A percentile compares a stretch with the other conserved stretches of the same genome.
phyloP scores from a whole-genome alignment of 495 filamentous ascomycete genomes.

The Aspergillus wentii region DNA sequence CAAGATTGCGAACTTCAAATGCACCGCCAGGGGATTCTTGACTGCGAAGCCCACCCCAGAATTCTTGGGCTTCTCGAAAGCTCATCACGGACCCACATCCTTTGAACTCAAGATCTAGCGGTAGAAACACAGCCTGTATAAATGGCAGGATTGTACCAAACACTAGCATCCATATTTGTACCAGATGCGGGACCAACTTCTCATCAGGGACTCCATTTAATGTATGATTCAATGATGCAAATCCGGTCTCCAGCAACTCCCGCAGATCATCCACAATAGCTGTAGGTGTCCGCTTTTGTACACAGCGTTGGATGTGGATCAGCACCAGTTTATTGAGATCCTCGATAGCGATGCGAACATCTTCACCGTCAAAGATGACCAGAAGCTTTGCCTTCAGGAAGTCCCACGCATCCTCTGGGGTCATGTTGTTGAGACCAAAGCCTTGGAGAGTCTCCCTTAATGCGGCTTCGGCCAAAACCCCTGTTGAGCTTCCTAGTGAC shows the following conservation, averaged over 20 bases:
- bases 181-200: conserved; percentile 74
- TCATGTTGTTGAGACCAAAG: conserved; percentile 76
- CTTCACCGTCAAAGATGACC: conserved; percentile 88
- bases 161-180: conserved; percentile 89
- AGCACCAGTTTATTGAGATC: conserved; percentile 87
- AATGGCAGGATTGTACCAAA: conserved; percentile 89
- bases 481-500: conserved; percentile 28
- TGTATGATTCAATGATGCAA: conserved; percentile 77
- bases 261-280: conserved; percentile 74
- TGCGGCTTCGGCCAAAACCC: conserved; percentile 30
- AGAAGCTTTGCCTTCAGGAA: conserved; percentile 87
- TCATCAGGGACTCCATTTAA: conserved; percentile 75
- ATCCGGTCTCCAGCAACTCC: conserved; percentile 76
- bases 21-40: conserved; percentile 36
- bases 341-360: conserved; percentile 83
- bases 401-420: conserved; percentile 90
- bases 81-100: conserved; percentile 76
- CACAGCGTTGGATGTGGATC: conserved; percentile 75
- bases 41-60: conserved; percentile 60
- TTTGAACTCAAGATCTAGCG: conserved; percentile 89
- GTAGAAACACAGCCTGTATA: conserved; percentile 93
- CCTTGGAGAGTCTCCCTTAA: conserved; percentile 47
- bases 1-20: conserved; percentile 83
- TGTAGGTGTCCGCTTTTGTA: conserved; percentile 60
- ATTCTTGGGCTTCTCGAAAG: conserved; percentile 71